These are phyloP conservation scores for Trypanosoma avium DNA, from an alignment of 208 protist genomes.

Conservation along the genomic window DNA sequence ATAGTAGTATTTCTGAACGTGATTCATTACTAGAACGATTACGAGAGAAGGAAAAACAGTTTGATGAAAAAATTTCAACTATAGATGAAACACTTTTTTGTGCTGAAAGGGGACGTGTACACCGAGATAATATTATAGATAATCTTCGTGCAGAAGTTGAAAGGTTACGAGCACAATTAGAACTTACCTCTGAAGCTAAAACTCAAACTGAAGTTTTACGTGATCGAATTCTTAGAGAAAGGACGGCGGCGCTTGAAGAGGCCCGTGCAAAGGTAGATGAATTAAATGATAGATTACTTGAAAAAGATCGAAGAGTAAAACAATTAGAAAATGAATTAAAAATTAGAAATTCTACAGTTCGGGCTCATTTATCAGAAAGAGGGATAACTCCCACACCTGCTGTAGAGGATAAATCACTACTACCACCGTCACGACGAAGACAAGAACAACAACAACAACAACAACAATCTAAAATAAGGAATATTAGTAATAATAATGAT, in stretches of 20 bases:
- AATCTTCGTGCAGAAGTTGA: constrained; percentile 56
- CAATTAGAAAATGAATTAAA: constrained; percentile 13
- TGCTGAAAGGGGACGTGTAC: constrained; percentile 58
- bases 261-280: constrained; percentile 28
- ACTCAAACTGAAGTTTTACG: constrained; percentile 16
- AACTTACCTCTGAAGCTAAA: constrained; percentile 18
- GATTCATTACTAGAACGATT: constrained; percentile 55
- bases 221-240: constrained; percentile 21
- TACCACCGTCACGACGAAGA: background rate
- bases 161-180: constrained; percentile 31
- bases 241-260: constrained; percentile 33
- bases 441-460: constrained; percentile 2
- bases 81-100: constrained; percentile 75
- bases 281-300: background rate
- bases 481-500: background rate
- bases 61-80: constrained; percentile 72
- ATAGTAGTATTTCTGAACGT: constrained; percentile 7
- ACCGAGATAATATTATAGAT: constrained; percentile 74
- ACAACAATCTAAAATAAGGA: background rate
- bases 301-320: constrained; percentile 5
- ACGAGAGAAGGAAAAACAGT: constrained; percentile 64
- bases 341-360: background rate
- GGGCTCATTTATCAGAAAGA: background rate
- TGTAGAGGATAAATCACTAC: background rate
- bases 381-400: constrained; percentile 5